These are phyloP conservation scores for Linnemannia exigua DNA, from an alignment of 192 early-diverging fungal genomes.

Conservation along the genomic window DNA sequence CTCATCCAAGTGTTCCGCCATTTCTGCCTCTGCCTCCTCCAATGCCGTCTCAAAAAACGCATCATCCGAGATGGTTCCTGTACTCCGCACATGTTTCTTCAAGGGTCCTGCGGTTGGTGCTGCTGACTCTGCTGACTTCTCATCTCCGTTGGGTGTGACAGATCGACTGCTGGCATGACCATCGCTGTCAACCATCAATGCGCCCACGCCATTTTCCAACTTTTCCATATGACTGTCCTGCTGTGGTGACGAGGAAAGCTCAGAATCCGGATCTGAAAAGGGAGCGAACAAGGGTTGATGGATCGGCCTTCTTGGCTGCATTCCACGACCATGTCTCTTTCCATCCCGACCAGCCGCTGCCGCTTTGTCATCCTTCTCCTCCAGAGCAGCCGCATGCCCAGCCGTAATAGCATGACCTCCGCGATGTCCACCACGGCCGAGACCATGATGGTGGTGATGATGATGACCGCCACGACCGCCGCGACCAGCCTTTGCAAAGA, in stretches of 20 bases:
- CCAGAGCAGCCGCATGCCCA: background rate
- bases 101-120: background rate
- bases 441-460: slow-evolving; percentile 4
- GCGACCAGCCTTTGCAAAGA: background rate
- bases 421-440: background rate
- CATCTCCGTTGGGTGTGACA: background rate
- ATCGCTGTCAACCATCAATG: background rate
- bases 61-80: slow-evolving; percentile 53
- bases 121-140: background rate
- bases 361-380: background rate
- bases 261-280: slow-evolving; percentile 22
- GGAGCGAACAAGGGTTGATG: slow-evolving; percentile 37
- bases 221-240: background rate
- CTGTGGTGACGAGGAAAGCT: background rate
- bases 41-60: slow-evolving; percentile 51
- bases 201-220: background rate
- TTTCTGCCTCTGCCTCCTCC: slow-evolving; percentile 22
- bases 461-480: slow-evolving; percentile 10
- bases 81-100: slow-evolving; percentile 44
- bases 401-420: background rate
- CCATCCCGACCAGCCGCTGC: background rate
- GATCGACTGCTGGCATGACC: background rate
- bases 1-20: slow-evolving; percentile 18
- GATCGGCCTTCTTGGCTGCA: slow-evolving; percentile 17
- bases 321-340: slow-evolving; percentile 7